Conservation (phyloP, 495 filamentous ascomycete genomes). For the Penicillium simplicissimum region DNA sequence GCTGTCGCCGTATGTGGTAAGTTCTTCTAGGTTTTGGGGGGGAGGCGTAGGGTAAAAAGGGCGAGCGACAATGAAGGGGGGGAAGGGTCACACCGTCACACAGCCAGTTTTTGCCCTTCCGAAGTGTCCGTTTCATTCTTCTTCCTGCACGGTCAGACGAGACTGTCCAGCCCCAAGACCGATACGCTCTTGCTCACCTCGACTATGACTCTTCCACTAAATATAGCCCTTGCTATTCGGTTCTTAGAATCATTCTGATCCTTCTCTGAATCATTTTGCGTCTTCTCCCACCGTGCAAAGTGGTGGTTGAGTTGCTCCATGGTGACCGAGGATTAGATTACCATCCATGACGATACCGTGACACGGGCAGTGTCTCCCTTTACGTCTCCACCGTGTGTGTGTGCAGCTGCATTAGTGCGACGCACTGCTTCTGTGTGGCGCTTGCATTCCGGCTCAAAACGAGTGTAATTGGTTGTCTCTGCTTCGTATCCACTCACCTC, state of each 20-base stretch:
- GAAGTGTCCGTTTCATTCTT: background rate
- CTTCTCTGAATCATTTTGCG: background rate
- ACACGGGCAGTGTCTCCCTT: background rate
- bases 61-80: constrained; percentile 9
- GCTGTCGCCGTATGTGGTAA: background rate
- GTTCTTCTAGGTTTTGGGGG: background rate
- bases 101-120: constrained; percentile 5
- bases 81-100: no score
- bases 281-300: background rate
- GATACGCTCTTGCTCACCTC: background rate
- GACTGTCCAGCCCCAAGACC: background rate
- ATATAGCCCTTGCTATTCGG: background rate
- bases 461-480: no score
- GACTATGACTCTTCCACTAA: background rate
- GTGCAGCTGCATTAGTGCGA: constrained; percentile 12
- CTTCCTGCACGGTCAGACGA: background rate
- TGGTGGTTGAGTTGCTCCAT: background rate
- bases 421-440: background rate
- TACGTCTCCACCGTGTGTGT: background rate
- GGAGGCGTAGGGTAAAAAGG: constrained; percentile 13
- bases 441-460: no score
- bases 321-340: constrained; percentile 13
- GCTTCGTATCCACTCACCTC: no score
- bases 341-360: constrained; percentile 5
- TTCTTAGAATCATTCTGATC: background rate